Conservation (phyloP, 768 basidiomycete genomes). For the Mycena amicta region DNA sequence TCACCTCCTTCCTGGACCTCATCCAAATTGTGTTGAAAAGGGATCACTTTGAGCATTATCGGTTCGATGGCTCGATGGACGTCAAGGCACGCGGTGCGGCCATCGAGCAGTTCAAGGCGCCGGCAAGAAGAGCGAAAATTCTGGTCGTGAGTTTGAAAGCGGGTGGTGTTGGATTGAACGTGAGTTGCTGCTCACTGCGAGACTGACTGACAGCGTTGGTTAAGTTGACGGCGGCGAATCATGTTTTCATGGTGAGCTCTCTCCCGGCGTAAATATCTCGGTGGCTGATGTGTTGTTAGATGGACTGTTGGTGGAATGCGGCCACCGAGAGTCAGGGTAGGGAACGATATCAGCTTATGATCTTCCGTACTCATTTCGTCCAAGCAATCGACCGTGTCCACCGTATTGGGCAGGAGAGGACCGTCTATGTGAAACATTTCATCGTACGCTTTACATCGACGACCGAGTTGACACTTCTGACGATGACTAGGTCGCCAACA, state of each 20-base stretch:
- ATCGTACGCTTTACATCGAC: conserved; percentile 60
- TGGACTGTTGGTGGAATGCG: conserved; percentile 94
- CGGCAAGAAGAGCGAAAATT: conserved; percentile 72
- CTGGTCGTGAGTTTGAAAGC: conserved; percentile 83
- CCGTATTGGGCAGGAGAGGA: conserved; percentile 79
- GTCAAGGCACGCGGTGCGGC: conserved; percentile 78
- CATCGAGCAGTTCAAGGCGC: conserved; percentile 73
- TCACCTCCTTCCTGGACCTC: conserved; percentile 84
- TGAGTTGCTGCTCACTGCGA: conserved; percentile 36
- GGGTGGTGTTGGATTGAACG: conserved; percentile 89
- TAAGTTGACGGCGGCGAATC: conserved; percentile 76
- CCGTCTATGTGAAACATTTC: conserved; percentile 84
- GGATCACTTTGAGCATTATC: conserved; percentile 67
- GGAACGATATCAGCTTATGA: too few relatives aligned
- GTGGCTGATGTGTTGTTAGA: conserved; percentile 43
- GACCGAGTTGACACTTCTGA: background rate
- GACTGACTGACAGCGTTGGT: conserved; percentile 5
- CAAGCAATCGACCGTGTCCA: conserved; percentile 91
- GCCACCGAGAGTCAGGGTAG: conserved; percentile 80
- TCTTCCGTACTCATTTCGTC: too few relatives aligned
- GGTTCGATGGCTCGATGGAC: conserved; percentile 94
- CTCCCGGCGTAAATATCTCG: background rate
- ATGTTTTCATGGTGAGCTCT: conserved; percentile 80
- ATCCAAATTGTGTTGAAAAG: conserved; percentile 72
- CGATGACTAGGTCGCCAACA: conserved; percentile 59